Percentiles rank a stretch among this genome's conserved stretches.
Evolutionary conservation across 495 filamentous ascomycete species (phyloP).

Genomic region (Xylaria curta): DNA sequence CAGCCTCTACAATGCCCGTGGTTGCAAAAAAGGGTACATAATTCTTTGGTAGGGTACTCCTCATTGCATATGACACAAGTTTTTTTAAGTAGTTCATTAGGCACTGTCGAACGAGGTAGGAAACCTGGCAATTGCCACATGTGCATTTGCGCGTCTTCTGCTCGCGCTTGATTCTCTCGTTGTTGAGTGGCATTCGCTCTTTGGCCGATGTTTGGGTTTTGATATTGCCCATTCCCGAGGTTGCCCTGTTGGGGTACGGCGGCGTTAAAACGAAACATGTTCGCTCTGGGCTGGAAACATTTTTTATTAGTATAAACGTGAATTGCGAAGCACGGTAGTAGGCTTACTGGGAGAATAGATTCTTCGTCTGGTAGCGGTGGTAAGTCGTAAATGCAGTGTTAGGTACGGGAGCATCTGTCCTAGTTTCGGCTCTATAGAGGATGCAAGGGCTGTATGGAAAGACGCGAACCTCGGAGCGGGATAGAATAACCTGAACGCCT

Average conservation of each 20-base stretch:
- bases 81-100: background rate
- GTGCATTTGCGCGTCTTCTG: background rate
- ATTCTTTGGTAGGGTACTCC: background rate
- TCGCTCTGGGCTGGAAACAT: background rate
- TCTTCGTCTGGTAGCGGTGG: background rate
- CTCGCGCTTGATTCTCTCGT: background rate
- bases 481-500: background rate
- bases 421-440: background rate
- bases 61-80: background rate
- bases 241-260: background rate
- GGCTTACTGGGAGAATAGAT: background rate
- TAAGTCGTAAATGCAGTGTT: background rate
- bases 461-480: background rate
- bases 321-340: background rate
- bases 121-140: background rate
- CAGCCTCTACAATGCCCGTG: conserved; percentile 21
- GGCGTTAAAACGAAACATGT: background rate
- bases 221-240: background rate
- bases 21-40: background rate
- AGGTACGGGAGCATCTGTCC: background rate
- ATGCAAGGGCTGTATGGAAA: background rate
- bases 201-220: background rate
- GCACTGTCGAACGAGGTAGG: background rate
- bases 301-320: background rate
- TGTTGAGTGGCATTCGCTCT: background rate